Percentiles rank a stretch among this genome's conserved stretches.
phyloP scores from a whole-genome alignment of 352 stramenopile genomes.

The Phytophthora chlamydospora region DNA sequence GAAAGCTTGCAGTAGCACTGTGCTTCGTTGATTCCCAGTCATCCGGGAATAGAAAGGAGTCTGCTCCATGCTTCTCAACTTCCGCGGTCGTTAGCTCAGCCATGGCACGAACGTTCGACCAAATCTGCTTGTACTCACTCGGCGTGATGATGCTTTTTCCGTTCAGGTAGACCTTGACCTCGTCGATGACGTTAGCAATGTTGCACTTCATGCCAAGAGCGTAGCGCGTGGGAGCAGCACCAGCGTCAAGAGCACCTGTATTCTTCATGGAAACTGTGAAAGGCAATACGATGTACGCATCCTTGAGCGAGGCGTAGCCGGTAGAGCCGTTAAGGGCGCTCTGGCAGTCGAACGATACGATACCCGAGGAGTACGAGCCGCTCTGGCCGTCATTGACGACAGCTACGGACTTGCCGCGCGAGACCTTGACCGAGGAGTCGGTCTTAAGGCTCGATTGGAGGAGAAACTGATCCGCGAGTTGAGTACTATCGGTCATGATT shows the following conservation, averaged over 20 bases:
- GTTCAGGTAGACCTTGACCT: background rate
- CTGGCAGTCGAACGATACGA: conserved; percentile 14
- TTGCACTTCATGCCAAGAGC: background rate
- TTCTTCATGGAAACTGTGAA: conserved; percentile 3
- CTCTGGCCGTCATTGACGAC: conserved; percentile 16
- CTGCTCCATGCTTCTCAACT: background rate
- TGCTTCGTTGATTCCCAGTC: background rate
- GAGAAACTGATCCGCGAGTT: too few relatives aligned
- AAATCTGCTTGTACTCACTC: background rate
- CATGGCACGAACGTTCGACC: background rate
- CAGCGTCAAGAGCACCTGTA: background rate
- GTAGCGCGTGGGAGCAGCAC: background rate
- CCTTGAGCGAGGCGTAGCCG: conserved; percentile 11
- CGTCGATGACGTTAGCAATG: background rate
- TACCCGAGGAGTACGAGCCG: conserved; percentile 19
- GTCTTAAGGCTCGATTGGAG: background rate
- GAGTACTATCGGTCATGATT: too few relatives aligned
- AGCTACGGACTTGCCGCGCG: too few relatives aligned
- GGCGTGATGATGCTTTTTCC: background rate
- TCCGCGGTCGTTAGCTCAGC: background rate
- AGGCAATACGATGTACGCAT: conserved; percentile 4
- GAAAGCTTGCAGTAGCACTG: fast-evolving
- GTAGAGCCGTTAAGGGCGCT: conserved; percentile 18
- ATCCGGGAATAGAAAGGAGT: background rate
- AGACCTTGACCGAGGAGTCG: too few relatives aligned